Evolutionary conservation across 805 yeast species (phyloP), one percentile per base, ranked within the genome.

Genomic region (Candida mattraensis): DNA sequence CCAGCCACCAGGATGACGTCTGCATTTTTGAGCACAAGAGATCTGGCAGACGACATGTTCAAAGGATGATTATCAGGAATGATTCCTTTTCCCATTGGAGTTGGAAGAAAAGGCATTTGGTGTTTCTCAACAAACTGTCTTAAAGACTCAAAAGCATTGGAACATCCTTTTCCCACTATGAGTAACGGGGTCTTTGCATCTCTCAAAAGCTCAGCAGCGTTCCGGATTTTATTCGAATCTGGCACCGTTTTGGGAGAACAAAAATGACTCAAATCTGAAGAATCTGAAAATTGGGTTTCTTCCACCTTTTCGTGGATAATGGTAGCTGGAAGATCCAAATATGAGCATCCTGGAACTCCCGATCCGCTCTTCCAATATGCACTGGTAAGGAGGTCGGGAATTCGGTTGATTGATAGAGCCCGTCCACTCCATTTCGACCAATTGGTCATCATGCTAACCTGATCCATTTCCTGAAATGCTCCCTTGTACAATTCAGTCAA

Each of bases 51-150:
- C 0, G 83, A 72, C 10, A 77, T 67, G 45, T 81, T 81, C 20
- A 67, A 51, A 0, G 48, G 50, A 24, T 60, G 55, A 3, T 56
- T 45, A 50, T 82, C 89, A 3, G 74, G 63, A 1, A 82, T 58
- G 0, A 81, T 75, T 7, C 89, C 89, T 55, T 82, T 82, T 0
- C 84, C 89, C 89, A 82, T 82, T 3, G 89, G 87, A 0, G 88
- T 81, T 7, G 88, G 86, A 31, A 82, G 50, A 46, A 82, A 82
- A 1, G 83, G 76, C 1, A 81, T 32, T 7, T 61, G 49, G 33
- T 76, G 72, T 1, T 35, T 23, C 5, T 53, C 33, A 13, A 81
- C 66, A 32, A 82, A 65, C 0, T 45, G 24, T 2, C 72, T 55
- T 7, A 81, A 40, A 3, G 54, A 51, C 23, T 57, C 56, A 2